These are phyloP conservation scores for Alternaria atra DNA, from an alignment of 2,329 filamentous ascomycete species.

Conservation along the genomic window DNA sequence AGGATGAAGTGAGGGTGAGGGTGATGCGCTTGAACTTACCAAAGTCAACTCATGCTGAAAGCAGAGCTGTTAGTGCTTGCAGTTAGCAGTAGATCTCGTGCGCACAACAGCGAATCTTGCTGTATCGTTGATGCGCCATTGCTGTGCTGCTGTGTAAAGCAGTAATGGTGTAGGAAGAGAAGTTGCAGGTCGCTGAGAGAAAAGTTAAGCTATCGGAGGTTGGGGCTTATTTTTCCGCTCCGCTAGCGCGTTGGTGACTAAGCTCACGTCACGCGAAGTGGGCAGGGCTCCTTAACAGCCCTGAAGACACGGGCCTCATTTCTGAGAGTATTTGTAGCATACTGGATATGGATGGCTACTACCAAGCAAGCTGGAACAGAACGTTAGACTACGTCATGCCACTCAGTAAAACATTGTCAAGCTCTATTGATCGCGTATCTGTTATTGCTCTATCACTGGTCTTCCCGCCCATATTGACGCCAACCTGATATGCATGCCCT, in stretches of 20 bases:
- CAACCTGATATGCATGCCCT: conserved; percentile 11
- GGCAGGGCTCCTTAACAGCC: not conserved
- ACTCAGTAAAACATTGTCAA: not conserved
- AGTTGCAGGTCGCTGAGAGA: conserved; percentile 13
- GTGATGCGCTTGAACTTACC: conserved; percentile 23
- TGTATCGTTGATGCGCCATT: conserved; percentile 9
- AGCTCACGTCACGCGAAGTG: conserved; percentile 9
- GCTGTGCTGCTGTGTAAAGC: conserved; percentile 7
- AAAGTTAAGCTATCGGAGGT: conserved; percentile 29
- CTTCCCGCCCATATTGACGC: conserved; percentile 10
- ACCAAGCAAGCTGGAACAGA: not conserved
- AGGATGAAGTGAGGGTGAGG: conserved; percentile 8
- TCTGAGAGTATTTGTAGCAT: not conserved
- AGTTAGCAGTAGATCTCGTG: conserved; percentile 2
- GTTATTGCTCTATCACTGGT: conserved; percentile 5
- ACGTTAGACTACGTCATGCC: not conserved
- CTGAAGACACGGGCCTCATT: not conserved
- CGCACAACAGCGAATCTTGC: not conserved
- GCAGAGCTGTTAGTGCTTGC: not conserved
- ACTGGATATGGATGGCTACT: not conserved
- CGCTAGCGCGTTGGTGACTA: conserved; percentile 24
- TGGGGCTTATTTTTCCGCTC: conserved; percentile 29
- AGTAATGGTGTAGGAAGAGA: conserved; percentile 16
- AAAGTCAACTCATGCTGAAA: conserved; percentile 7
- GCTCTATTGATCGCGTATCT: conserved; percentile 6